Percentiles rank a stretch among this genome's conserved stretches.
These are phyloP conservation scores for Neltuma alba DNA, from an alignment of 306 rosid genomes.

Conservation along the genomic window DNA sequence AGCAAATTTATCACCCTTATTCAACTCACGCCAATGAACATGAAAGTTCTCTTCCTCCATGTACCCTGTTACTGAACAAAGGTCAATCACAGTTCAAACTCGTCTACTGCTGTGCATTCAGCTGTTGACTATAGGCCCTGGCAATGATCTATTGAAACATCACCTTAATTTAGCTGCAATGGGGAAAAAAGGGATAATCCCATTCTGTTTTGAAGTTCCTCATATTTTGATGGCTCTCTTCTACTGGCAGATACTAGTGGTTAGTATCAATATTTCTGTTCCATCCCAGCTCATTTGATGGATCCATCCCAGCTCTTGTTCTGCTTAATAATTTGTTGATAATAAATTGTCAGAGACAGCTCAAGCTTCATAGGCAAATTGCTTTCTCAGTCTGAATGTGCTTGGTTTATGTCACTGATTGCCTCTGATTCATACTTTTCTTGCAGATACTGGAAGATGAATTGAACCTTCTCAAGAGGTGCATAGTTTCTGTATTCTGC, in stretches of 20 bases:
- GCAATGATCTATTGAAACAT: background rate
- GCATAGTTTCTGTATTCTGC: conserved; percentile 6
- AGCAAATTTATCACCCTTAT: background rate
- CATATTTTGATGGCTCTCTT: background rate
- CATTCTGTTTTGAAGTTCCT: background rate
- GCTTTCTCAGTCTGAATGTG: conserved; percentile 15
- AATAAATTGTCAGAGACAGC: background rate
- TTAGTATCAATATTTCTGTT: conserved; percentile 11
- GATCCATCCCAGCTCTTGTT: conserved; percentile 8
- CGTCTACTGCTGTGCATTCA: background rate
- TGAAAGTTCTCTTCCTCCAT: background rate
- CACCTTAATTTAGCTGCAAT: background rate
- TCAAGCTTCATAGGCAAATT: conserved; percentile 27
- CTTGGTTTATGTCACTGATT: background rate
- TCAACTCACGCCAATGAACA: background rate
- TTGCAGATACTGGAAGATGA: conserved; percentile 20
- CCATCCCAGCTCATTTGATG: background rate
- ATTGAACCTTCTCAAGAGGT: conserved; percentile 11
- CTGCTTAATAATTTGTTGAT: background rate
- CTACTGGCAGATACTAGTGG: background rate
- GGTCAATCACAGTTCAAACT: background rate
- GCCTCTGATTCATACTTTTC: background rate
- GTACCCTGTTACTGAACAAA: background rate
- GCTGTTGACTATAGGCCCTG: conserved; percentile 3
- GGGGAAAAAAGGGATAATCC: background rate